Base-by-base conservation (phyloP, 306 rosid genomes). In the Boehmeria nivea region DNA sequence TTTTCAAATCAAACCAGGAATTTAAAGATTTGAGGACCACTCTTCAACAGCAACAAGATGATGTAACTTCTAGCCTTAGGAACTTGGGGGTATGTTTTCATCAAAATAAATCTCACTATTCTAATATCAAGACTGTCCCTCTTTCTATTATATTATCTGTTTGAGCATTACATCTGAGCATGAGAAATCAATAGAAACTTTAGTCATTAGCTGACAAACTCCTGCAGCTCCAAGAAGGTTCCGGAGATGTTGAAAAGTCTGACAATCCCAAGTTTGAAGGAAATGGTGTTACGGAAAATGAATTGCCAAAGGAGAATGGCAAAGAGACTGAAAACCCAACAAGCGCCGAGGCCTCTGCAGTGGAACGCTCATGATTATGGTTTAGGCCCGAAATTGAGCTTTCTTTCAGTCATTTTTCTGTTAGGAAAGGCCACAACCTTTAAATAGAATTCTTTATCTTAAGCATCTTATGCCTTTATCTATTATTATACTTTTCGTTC, bases 31-130 rank as follows among this genome's bases (percentile, higher is more conserved):
- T 87, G 68, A 83, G 94, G 80, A 83, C 86, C 50, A 84, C 95
- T 65, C 95, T 93, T 68, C 94, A 81, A 70, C 95, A 87, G 73
- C 95, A 93, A 66, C 95, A 88, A 64, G 99, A 93, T 56, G 99
- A 93, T 81, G 99, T 93, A 39, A 69, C 87, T 44, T 64, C 94
- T 34, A 87, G 86, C 72, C 82, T 93, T 40, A 77, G 63, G 66
- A 87, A 73, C 76, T 66, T 87, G 64, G 89, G 95, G 65, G 96
- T 91, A 63, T 66, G 81, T 73, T 51, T 53, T 64, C 20, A 7
- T 28, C 39, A 43, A 40, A 36, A 23, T 55, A n/a, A n/a, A 33
- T 21, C 31, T 22, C 24, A 48, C 18, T 33, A 33, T 34, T 31
- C 52, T 28, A 8, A 15, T 31, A 6, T 23, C 8, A 27, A n/a